These are phyloP conservation scores for Aspergillus sp. DNA, from an alignment of 2,329 filamentous ascomycete genomes.

Conservation along the genomic window DNA sequence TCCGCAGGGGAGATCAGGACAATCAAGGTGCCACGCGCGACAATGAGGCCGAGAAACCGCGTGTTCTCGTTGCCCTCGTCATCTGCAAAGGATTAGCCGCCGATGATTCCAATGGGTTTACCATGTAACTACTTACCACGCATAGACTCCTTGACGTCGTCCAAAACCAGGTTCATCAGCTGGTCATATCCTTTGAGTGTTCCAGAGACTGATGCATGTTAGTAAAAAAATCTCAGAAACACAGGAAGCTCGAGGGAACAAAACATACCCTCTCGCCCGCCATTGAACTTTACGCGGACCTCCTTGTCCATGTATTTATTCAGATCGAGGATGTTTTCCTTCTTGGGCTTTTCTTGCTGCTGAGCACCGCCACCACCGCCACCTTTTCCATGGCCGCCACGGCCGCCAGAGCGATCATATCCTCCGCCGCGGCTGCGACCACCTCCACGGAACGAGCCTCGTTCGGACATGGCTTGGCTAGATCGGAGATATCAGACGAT, in stretches of 20 bases:
- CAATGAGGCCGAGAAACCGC: conserved; percentile 78
- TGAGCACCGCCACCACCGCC: conserved; percentile 52
- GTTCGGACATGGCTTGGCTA: conserved; percentile 39
- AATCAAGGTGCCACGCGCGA: conserved; percentile 86
- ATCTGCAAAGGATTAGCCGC: conserved; percentile 56
- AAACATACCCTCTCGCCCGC: conserved; percentile 75
- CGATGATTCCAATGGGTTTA: background rate
- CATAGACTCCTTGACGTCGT: conserved; percentile 88
- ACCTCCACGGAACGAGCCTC: conserved; percentile 58
- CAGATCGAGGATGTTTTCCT: conserved; percentile 96
- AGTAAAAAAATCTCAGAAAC: background rate
- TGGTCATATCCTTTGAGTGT: conserved; percentile 94
- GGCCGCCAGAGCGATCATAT: conserved; percentile 43
- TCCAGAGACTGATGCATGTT: conserved; percentile 65
- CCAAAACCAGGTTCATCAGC: conserved; percentile 95
- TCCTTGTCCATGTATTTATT: conserved; percentile 96
- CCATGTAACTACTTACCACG: conserved; percentile 61
- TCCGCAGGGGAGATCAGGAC: conserved; percentile 91
- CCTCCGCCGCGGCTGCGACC: conserved; percentile 37
- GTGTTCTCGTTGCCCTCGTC: conserved; percentile 87
- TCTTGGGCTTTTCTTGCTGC: conserved; percentile 77
- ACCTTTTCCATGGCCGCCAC: conserved; percentile 45
- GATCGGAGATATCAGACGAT: background rate
- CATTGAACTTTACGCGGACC: conserved; percentile 94
- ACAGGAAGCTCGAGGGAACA: background rate